These are phyloP conservation scores for Triglochin maritima DNA, from an alignment of 106 monocot species.

Conservation along the genomic window DNA sequence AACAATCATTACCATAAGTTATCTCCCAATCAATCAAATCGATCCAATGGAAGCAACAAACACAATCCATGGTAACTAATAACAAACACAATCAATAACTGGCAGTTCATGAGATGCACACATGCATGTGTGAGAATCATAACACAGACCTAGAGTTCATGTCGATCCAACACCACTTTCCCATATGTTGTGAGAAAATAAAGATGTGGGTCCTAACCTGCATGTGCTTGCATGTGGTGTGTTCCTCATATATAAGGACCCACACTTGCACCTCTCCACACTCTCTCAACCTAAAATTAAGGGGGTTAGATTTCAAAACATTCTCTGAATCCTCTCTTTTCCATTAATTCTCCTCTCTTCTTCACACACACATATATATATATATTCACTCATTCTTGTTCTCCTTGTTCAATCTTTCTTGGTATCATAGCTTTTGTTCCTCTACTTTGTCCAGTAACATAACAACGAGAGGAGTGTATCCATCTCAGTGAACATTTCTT, in stretches of 20 bases:
- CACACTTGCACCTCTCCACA: too few relatives aligned
- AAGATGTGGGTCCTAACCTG: neutral
- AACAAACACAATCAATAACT: too few relatives aligned
- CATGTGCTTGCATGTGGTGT: conserved; percentile 5
- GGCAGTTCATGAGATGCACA: too few relatives aligned
- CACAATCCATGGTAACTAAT: too few relatives aligned
- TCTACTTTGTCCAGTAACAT: neutral
- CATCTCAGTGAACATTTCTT: neutral
- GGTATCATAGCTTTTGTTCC: neutral
- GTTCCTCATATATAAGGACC: neutral
- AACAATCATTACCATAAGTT: too few relatives aligned
- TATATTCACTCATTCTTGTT: neutral
- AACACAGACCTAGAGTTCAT: too few relatives aligned
- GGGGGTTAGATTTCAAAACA: neutral
- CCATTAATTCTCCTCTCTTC: neutral
- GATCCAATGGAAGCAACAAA: too few relatives aligned
- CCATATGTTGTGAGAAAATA: neutral
- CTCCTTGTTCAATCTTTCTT: neutral
- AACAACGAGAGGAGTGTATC: neutral
- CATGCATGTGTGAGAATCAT: too few relatives aligned
- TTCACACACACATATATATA: neutral
- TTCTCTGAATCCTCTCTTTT: neutral
- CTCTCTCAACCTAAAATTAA: neutral
- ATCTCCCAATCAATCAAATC: too few relatives aligned
- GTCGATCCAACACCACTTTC: too few relatives aligned